Evolutionary conservation across 139 green algal species (phyloP).

Genomic region (Chlamydomonas incerta): DNA sequence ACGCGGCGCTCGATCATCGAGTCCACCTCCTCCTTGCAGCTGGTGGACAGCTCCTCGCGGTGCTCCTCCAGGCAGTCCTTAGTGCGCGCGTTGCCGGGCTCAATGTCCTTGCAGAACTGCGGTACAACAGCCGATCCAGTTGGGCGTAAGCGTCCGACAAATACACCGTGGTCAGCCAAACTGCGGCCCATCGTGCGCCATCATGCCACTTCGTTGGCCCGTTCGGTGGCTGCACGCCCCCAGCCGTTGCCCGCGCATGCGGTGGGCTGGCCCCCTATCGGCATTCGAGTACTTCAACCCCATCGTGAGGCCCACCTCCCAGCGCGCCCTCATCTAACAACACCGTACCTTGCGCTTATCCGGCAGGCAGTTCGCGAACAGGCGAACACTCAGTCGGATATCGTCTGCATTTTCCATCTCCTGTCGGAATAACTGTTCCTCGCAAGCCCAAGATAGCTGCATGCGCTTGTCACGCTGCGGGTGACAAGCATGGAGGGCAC

Average conservation of each 20-base stretch:
- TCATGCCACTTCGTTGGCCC: too few species aligned
- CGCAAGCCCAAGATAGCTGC: conserved; percentile 72
- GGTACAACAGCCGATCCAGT: too few species aligned
- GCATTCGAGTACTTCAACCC: too few species aligned
- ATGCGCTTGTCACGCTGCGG: conserved; percentile 60
- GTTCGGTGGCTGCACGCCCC: too few species aligned
- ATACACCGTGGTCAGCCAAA: too few species aligned
- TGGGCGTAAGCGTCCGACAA: too few species aligned
- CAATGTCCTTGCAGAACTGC: conserved; percentile 75
- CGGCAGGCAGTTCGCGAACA: conserved; percentile 75
- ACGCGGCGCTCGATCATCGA: conserved; percentile 75
- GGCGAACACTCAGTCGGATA: conserved; percentile 71
- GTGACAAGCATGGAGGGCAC: too few species aligned
- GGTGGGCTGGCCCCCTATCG: too few species aligned
- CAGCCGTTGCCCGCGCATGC: too few species aligned
- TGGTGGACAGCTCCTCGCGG: conserved; percentile 53
- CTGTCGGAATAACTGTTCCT: conserved; percentile 83
- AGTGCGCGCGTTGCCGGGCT: conserved; percentile 62
- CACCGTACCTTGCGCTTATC: conserved; percentile 54
- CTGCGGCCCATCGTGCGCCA: too few species aligned
- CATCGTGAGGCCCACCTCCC: too few species aligned
- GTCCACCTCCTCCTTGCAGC: conserved; percentile 70
- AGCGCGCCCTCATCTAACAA: too few species aligned
- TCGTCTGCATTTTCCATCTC: conserved; percentile 88
- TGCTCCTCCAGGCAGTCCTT: conserved; percentile 82